Evolutionary conservation across 371 early-diverging fungal genomes (phyloP).

Genomic region (Mucor lusitanicus): DNA sequence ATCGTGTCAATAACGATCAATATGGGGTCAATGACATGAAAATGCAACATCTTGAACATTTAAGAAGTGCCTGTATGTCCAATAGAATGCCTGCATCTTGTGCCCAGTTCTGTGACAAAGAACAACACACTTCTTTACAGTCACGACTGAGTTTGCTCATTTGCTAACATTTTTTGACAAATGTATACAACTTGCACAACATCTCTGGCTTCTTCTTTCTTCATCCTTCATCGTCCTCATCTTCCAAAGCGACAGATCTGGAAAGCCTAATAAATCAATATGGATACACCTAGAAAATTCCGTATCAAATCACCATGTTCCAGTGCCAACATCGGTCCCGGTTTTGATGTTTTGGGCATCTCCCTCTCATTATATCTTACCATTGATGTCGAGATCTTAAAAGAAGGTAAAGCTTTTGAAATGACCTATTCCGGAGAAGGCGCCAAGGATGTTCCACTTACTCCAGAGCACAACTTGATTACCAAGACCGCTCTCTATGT

Average conservation of each 20-base stretch:
- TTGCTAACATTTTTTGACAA: neutral
- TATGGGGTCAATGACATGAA: neutral
- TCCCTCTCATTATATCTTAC: conserved; percentile 84
- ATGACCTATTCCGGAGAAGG: conserved; percentile 84
- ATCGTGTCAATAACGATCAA: neutral
- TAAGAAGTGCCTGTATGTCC: conserved; percentile 8
- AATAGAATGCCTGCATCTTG: conserved; percentile 13
- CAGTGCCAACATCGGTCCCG: conserved; percentile 96
- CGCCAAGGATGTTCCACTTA: conserved; percentile 76
- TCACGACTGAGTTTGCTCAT: conserved; percentile 9
- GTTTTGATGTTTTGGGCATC: conserved; percentile 94
- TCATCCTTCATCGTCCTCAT: neutral
- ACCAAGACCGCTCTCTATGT: conserved; percentile 88
- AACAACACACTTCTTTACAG: conserved; percentile 17
- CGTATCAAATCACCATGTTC: conserved; percentile 89
- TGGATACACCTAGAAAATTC: conserved; percentile 53
- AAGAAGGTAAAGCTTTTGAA: conserved; percentile 34
- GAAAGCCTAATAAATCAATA: neutral
- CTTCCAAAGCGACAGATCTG: neutral
- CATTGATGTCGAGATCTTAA: conserved; percentile 56
- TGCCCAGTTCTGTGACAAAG: conserved; percentile 17
- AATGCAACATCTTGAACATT: conserved; percentile 1
- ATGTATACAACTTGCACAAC: neutral
- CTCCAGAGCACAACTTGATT: conserved; percentile 84
- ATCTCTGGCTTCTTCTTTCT: neutral